Base-by-base conservation (phyloP, 1,284 basidiomycete genomes). In the Fomitiporia mediterranea region DNA sequence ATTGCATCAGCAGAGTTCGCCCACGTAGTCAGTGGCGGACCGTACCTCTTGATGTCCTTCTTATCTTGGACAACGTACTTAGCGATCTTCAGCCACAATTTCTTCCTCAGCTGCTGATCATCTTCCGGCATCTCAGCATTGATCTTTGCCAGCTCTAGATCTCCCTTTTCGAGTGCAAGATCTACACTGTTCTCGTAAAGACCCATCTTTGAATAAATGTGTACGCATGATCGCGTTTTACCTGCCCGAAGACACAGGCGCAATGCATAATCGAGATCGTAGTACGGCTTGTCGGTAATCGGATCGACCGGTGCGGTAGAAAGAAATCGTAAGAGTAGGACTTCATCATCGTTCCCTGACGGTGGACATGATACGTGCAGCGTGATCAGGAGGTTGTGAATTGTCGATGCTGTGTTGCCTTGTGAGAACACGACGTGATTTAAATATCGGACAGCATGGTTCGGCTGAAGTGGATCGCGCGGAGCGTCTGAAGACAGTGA, bases 191-290 rank as follows among this genome's bases (percentile, higher is more conserved):
- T 91, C 73, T 99, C 97, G 76, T 89, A 98, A 50, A 98, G 73
- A 0, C 93, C 94, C 94, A 99, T 96, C 74, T 97, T 94, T 7
- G 93, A 91, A 71, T 98, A 99, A 57, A 99, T 96, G 65, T 94
- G 89, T 40, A 99, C 94, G 68, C 95, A 98, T 1, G 96, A 85
- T 64, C 95, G 91, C 28, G 84, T 91, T 47, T 91, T 79, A 4
- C 85, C 83, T 40, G 88, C 79, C 61, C 84, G 81, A 66, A 92
- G 93, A 74, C 95, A 99, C 44, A 97, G 72, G 7, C 97, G 84
- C 57, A 99, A 70, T 0, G 96, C 97, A 67, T 98, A 99, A 73
- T 99, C 95, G 37, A 99, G 81, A 65, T 99, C 96, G 67, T 94
- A 99, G 70, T 94, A 97, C 0, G 96, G 95, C 66, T 85, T 86